Evolutionary conservation across 345 rosid genomes (phyloP).

Genomic region (Eucalyptus tenuipes): DNA sequence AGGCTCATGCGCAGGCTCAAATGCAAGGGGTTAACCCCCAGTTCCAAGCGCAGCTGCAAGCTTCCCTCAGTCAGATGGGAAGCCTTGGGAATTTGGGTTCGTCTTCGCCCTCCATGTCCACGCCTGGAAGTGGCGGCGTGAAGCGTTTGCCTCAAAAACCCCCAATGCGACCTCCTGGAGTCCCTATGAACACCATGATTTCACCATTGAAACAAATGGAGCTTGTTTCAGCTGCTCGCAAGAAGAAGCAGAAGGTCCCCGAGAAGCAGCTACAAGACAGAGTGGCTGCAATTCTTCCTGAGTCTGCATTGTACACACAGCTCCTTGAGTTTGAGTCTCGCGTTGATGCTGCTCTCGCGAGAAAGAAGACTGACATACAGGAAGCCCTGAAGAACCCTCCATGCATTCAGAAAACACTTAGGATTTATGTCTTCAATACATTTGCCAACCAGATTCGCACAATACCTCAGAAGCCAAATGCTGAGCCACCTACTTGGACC

Average conservation of each 20-base stretch:
- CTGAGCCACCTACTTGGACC: conserved; percentile 93
- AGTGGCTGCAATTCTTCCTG: conserved; percentile 92
- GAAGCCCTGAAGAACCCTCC: conserved; percentile 95
- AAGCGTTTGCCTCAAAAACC: conserved; percentile 73
- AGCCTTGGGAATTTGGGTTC: conserved; percentile 54
- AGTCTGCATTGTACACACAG: conserved; percentile 93
- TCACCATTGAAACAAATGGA: conserved; percentile 82
- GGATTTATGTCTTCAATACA: conserved; percentile 85
- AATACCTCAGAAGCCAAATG: conserved; percentile 69
- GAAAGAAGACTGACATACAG: conserved; percentile 95
- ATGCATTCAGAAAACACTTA: conserved; percentile 75
- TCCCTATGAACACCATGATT: conserved; percentile 36
- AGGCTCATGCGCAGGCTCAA: conserved; percentile 24
- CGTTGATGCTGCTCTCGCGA: conserved; percentile 77
- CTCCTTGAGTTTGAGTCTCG: conserved; percentile 94
- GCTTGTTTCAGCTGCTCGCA: conserved; percentile 60
- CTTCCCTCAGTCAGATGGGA: conserved; percentile 45
- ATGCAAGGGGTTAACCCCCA: conserved; percentile 23
- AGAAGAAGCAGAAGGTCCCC: conserved; percentile 90
- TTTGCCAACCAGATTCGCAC: conserved; percentile 78
- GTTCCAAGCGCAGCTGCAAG: conserved; percentile 63
- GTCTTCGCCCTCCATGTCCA: conserved; percentile 51
- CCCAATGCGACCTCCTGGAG: conserved; percentile 65
- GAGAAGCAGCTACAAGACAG: conserved; percentile 86
- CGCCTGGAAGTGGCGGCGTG: conserved; percentile 42